Base-by-base conservation (phyloP, 179 eudicot species). In the Actinidia arguta region DNA sequence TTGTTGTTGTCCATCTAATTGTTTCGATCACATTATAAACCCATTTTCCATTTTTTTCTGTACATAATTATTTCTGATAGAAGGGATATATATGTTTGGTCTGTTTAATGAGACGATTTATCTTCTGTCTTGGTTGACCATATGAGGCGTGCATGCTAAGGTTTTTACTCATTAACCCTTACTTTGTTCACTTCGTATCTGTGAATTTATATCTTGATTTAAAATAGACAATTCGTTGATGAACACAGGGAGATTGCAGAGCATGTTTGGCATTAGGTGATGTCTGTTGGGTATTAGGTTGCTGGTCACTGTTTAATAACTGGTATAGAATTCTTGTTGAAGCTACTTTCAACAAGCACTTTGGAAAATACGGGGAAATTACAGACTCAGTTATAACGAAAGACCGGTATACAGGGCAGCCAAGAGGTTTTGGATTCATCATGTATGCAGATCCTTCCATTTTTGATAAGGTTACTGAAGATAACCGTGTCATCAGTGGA, bases 311-410 rank as follows among this genome's bases (percentile, higher is more conserved):
- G 27, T 39, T 8, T 66, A n/a, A 22, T 31, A 70, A 8, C 58
- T 79, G 62, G 36, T 76, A 55, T n/a, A 11, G 17, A 20, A 4
- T 24, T 72, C 27, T 20, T 47, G 50, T 78, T 55, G 59, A 12
- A 89, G 92, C 78, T 76, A 77, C 79, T 24, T 92, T 90, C 54
- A 83, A 58, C 73, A 86, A 84, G 85, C 88, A 90, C 83, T 90
- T 92, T 80, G 92, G 90, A 24, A 82, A 86, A 59, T 91, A 87
- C 85, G 94, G 94, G n/a, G 94, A 91, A 84, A 87, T 91, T 63
- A 85, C 83, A 8, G 94, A 91, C 76, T 91, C 92, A 0, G 91
- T 91, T 62, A 91, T 90, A n/a, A 90, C 87, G 94, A 90, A 88
- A 80, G 94, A 91, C 80, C 86, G 89, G 13, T 61, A 44, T 13